Percentiles rank a stretch among this genome's conserved stretches.
phyloP scores from a whole-genome alignment of 306 rosid species.

The Castanea sativa region DNA sequence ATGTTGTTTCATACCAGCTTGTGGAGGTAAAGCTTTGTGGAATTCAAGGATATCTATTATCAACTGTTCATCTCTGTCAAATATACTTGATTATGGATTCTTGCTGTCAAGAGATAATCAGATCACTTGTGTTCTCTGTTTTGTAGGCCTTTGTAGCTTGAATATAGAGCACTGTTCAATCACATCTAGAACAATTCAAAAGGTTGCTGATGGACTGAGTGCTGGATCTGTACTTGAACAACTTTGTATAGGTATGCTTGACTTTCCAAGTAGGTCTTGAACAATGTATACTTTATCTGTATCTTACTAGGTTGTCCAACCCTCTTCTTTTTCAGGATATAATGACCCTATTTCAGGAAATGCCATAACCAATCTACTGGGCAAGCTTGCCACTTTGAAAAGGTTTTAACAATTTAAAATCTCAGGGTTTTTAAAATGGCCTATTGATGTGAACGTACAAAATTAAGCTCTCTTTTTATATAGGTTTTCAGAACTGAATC shows the following conservation, averaged over 20 bases:
- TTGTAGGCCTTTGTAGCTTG: conserved; percentile 73
- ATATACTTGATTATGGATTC: conserved; percentile 21
- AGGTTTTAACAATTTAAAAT: conserved; percentile 46
- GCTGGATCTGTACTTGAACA: conserved; percentile 61
- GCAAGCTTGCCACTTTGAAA: conserved; percentile 69
- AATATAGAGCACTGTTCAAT: conserved; percentile 73
- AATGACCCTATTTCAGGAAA: conserved; percentile 71
- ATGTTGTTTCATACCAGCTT: conserved; percentile 2
- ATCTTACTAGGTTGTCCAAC: conserved; percentile 17
- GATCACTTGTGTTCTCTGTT: conserved; percentile 21
- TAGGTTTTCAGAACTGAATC: conserved; percentile 77
- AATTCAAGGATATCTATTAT: background rate
- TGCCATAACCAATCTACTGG: conserved; percentile 54
- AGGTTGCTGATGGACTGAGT: conserved; percentile 67
- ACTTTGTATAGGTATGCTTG: conserved; percentile 65
- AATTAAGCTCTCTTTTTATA: background rate
- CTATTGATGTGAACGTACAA: conserved; percentile 6
- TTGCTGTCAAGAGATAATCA: background rate
- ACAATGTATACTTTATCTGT: background rate
- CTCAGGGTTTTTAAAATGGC: background rate
- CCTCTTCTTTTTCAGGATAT: conserved; percentile 53
- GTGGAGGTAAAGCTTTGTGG: background rate
- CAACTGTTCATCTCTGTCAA: conserved; percentile 3
- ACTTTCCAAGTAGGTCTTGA: conserved; percentile 8
- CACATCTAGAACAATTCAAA: conserved; percentile 81